Base-by-base conservation (phyloP, 495 filamentous ascomycete genomes). In the Hypoxylon perforatum region DNA sequence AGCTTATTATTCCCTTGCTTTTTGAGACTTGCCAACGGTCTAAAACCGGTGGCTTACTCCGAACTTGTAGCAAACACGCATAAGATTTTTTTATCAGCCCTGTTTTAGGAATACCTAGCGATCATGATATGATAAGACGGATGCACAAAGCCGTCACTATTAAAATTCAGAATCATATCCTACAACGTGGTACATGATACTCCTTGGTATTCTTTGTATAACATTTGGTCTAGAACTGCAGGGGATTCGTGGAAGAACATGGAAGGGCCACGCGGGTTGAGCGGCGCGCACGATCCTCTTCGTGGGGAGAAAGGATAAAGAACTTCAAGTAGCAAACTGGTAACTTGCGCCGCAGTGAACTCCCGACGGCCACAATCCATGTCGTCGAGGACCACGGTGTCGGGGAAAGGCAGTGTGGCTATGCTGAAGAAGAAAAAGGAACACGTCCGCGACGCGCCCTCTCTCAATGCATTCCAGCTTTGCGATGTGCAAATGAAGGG, bases 381-480 rank as follows among this genome's bases (percentile, higher is more conserved):
- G 6, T n/a, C 47, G 22, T 23, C 11, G 15, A 41, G 35, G 18
- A 47, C 46, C 46, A 15, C 9, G 46, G 46, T 33, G 1, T 4
- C 14, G 46, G 23, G 22, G n/a, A 33, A 18, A 4, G 12, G 6
- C n/a, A 5, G 17, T 30, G 23, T 35, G 14, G 49, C 28, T 30
- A 62, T 62, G 58, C 65, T 28, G 7, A 47, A 17, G 49, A 42
- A 41, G 15, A 42, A 42, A 12, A 15, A 3, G n/a, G n/a, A 3
- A 47, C 46, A 54, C 38, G 30, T 38, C 33, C 18, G 44, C 22
- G 57, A 56, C 56, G 61, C 66, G 60, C 60, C 19, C 39, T 50
- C 54, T 25, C 39, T 50, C 54, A 33, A 33, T 30, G n/a, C 66
- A 69, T 69, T 64, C 66, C 66, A 57, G 18, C 47, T 19, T 12